Evolutionary conservation across 345 rosid species (phyloP).

Genomic region (Pelargonium nanum): DNA sequence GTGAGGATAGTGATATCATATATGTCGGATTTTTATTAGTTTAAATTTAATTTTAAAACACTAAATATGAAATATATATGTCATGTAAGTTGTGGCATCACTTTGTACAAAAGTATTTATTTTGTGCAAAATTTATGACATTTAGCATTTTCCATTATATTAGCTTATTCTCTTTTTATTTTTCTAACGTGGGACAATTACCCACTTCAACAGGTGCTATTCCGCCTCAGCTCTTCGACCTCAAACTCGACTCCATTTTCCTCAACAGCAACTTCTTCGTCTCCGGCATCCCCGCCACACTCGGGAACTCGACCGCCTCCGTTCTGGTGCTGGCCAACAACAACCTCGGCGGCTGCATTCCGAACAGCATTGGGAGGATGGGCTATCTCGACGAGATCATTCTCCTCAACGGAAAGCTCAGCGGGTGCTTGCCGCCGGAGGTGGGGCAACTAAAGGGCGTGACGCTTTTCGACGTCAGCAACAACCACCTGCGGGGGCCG

Average conservation of each 20-base stretch:
- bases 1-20: too few relatives aligned
- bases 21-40: too few relatives aligned
- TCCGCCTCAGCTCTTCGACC: background rate
- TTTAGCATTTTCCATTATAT: too few relatives aligned
- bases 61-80: too few relatives aligned
- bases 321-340: slow-evolving; percentile 18
- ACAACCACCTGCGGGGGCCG: slow-evolving; percentile 14
- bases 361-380: slow-evolving; percentile 21
- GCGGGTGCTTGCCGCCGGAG: slow-evolving; percentile 19
- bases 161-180: too few relatives aligned
- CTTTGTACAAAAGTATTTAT: too few relatives aligned
- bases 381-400: slow-evolving; percentile 13
- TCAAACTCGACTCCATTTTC: background rate
- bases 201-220: too few relatives aligned
- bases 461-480: slow-evolving; percentile 17
- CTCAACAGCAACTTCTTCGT: background rate
- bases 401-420: slow-evolving; percentile 11
- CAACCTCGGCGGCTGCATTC: slow-evolving; percentile 18
- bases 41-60: too few relatives aligned
- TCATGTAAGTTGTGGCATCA: too few relatives aligned
- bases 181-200: too few relatives aligned
- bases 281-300: slow-evolving; percentile 11
- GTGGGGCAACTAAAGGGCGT: slow-evolving; percentile 13
- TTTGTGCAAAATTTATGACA: too few relatives aligned
- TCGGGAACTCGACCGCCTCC: slow-evolving; percentile 17